Conservation (phyloP, 352 stramenopile species). For the Globisporangium heterothallicum region DNA sequence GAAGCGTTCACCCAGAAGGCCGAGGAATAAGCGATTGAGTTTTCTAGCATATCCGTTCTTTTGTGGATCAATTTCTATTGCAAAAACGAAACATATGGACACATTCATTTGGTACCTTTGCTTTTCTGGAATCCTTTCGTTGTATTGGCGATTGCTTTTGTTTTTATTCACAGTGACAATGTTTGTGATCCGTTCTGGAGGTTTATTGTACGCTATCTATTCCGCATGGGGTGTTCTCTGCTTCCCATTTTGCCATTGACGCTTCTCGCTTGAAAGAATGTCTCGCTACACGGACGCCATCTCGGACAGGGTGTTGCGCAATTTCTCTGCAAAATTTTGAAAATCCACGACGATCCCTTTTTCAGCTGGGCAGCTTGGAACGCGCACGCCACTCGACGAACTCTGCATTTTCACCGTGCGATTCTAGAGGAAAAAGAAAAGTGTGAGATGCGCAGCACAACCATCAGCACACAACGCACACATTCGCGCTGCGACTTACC, state of each 20-base stretch:
- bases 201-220: not conserved
- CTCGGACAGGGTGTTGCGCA: slow-evolving; percentile 78
- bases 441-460: not conserved
- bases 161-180: not conserved
- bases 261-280: too few species aligned
- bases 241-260: not conserved
- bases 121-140: slow-evolving; percentile 2
- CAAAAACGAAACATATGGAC: too few species aligned
- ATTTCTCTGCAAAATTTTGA: slow-evolving; percentile 76
- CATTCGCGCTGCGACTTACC: slow-evolving; percentile 25
- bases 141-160: not conserved
- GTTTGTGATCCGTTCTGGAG: not conserved
- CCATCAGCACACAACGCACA: not conserved
- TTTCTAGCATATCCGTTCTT: not conserved
- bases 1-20: slow-evolving; percentile 47
- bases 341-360: slow-evolving; percentile 66
- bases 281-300: slow-evolving; percentile 70
- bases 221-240: not conserved
- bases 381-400: slow-evolving; percentile 64
- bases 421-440: slow-evolving; percentile 38
- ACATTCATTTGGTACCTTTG: too few species aligned
- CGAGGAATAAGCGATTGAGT: slow-evolving; percentile 22
- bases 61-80: not conserved
- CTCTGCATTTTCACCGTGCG: slow-evolving; percentile 82
- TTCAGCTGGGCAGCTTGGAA: slow-evolving; percentile 70